A percentile compares a stretch with the other conserved stretches of the same genome.
Conservation (phyloP, 1,284 basidiomycete species). For the Singerocomus inundabilis region DNA sequence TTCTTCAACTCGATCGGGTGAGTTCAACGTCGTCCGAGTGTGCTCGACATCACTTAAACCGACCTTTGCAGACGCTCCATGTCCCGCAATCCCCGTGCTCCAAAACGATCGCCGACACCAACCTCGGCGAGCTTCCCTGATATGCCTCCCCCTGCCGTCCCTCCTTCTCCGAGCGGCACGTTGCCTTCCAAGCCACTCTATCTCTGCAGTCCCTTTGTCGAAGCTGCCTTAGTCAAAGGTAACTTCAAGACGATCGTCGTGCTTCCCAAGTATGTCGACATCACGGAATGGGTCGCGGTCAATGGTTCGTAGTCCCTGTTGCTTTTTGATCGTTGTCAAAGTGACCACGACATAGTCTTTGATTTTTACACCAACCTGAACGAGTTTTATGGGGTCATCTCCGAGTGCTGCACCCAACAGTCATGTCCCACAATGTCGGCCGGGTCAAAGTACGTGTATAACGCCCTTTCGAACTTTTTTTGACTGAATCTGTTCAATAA, state of each 20-base stretch:
- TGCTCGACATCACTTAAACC: background rate
- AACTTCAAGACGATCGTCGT: constrained; percentile 99
- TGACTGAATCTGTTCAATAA: constrained; percentile 32
- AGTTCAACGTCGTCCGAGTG: constrained; percentile 24
- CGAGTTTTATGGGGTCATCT: constrained; percentile 93
- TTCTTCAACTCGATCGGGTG: constrained; percentile 79
- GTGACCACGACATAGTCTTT: constrained; percentile 57
- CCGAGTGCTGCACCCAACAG: constrained; percentile 91
- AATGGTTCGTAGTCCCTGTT: constrained; percentile 59
- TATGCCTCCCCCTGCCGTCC: constrained; percentile 41
- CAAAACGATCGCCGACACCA: constrained; percentile 68
- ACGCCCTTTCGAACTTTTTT: background rate
- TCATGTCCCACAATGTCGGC: constrained; percentile 94
- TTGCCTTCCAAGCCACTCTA: constrained; percentile 69
- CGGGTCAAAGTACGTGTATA: constrained; percentile 71
- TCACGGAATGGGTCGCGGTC: constrained; percentile 98
- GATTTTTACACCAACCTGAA: constrained; percentile 98
- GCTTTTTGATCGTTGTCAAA: background rate
- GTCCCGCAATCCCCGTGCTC: constrained; percentile 60
- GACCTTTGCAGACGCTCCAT: constrained; percentile 58
- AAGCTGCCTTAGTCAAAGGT: constrained; percentile 95
- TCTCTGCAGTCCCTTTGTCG: constrained; percentile 94
- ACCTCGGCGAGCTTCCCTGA: constrained; percentile 61
- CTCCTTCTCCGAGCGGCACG: constrained; percentile 40
- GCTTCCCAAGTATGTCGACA: constrained; percentile 95